Evolutionary conservation across 1,284 basidiomycete species (phyloP).

Genomic region (Phellinidium pouzarii): DNA sequence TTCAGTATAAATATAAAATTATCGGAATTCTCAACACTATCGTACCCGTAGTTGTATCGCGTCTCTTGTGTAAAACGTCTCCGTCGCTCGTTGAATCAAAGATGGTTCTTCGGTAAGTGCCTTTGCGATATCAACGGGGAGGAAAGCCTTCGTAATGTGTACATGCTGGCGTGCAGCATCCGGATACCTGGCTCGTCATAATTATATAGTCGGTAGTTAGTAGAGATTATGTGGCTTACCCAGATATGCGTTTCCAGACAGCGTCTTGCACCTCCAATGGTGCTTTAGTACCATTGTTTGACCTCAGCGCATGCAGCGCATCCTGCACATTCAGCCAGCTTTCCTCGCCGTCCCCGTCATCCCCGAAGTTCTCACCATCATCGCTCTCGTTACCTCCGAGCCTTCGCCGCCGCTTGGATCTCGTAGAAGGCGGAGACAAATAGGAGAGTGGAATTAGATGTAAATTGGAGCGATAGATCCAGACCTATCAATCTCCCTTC

Average conservation of each 20-base stretch:
- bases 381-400: constrained; percentile 45
- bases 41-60: constrained; percentile 79
- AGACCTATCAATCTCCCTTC: constrained; percentile 55
- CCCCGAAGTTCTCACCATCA: constrained; percentile 30
- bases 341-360: constrained; percentile 40
- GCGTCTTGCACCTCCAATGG: constrained; percentile 50
- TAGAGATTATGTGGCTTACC: constrained; percentile 34
- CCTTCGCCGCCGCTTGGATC: constrained; percentile 37
- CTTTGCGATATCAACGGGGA: constrained; percentile 74
- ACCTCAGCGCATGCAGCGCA: constrained; percentile 60
- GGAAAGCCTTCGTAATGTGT: constrained; percentile 73
- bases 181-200: constrained; percentile 55
- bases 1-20: background rate
- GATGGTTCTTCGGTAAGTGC: constrained; percentile 59
- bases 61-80: constrained; percentile 91
- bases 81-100: constrained; percentile 79
- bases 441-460: constrained; percentile 82
- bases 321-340: constrained; percentile 55
- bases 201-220: constrained; percentile 5
- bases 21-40: constrained; percentile 11
- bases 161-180: constrained; percentile 60
- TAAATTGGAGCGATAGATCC: constrained; percentile 78
- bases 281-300: constrained; percentile 50
- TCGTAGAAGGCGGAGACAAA: constrained; percentile 56
- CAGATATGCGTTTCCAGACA: constrained; percentile 62